phyloP scores from a whole-genome alignment of 805 yeast genomes.

The Candida cerambycidarum region DNA sequence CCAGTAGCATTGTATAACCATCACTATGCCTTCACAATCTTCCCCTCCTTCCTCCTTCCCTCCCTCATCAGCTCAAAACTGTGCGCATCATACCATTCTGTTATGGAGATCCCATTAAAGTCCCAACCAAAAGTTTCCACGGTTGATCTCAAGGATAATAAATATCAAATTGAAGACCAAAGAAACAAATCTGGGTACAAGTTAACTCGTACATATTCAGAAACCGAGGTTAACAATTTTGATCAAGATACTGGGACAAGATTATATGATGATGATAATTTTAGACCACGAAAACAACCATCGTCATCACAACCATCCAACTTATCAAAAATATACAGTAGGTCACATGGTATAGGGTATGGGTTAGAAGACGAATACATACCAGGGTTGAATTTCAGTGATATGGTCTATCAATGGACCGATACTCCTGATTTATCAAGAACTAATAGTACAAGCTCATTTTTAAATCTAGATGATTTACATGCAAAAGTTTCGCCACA shows the following conservation, averaged over 20 bases:
- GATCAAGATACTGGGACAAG: slow-evolving; percentile 55
- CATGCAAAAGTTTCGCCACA: slow-evolving; percentile 47
- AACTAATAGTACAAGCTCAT: slow-evolving; percentile 32
- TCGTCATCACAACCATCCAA: slow-evolving; percentile 5
- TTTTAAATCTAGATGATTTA: slow-evolving; percentile 39
- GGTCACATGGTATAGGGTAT: slow-evolving; percentile 30
- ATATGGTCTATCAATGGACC: slow-evolving; percentile 49
- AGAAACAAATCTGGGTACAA: slow-evolving; percentile 19
- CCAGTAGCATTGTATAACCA: too few relatives aligned
- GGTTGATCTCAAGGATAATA: slow-evolving; percentile 25
- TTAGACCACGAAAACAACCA: slow-evolving; percentile 38
- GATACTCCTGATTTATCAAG: slow-evolving; percentile 17
- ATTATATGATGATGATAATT: slow-evolving; percentile 51
- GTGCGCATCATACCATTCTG: slow-evolving; percentile 1
- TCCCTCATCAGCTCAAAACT: too few relatives aligned
- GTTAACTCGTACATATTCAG: slow-evolving; percentile 60
- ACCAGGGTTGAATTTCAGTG: slow-evolving; percentile 64
- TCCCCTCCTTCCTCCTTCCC: neutral
- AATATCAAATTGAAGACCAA: slow-evolving; percentile 16
- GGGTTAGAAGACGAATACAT: slow-evolving; percentile 78
- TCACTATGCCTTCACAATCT: too few relatives aligned
- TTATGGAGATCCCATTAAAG: slow-evolving; percentile 42
- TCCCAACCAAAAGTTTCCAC: slow-evolving; percentile 40
- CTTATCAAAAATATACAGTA: slow-evolving; percentile 26
- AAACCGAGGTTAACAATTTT: slow-evolving; percentile 61